Evolutionary conservation across 345 rosid genomes (phyloP).

Genomic region (Fremontodendron californicum): DNA sequence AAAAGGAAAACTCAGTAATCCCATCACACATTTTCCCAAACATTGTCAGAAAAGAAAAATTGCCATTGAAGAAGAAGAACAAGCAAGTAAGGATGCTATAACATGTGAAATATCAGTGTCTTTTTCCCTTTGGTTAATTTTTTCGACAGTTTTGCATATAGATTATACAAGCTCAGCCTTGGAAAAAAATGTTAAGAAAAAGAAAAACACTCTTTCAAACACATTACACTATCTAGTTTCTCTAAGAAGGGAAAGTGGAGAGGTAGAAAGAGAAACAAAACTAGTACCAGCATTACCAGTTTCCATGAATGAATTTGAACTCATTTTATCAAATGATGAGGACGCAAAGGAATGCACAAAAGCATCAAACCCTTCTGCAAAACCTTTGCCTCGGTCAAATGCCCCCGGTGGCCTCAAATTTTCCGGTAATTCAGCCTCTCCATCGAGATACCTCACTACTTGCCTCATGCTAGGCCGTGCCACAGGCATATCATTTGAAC

Average conservation of each 20-base stretch:
- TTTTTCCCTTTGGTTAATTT: neutral
- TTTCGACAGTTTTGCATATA: neutral
- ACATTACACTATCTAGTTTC: conserved; percentile 9
- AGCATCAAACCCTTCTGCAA: conserved; percentile 32
- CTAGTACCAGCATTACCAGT: conserved; percentile 19
- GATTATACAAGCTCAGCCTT: neutral
- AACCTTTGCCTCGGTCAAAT: conserved; percentile 3
- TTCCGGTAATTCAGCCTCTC: conserved; percentile 43
- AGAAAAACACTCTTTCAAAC: neutral
- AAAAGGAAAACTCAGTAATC: neutral
- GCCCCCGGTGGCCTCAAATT: conserved; percentile 15
- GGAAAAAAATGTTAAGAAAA: neutral
- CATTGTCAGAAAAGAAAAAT: neutral
- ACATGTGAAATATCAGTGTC: conserved; percentile 3
- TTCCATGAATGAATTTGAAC: conserved; percentile 17
- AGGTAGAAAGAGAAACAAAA: conserved; percentile 32
- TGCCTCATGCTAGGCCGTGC: conserved; percentile 76
- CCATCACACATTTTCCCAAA: neutral
- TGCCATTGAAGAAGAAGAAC: neutral
- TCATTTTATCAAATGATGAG: conserved; percentile 34
- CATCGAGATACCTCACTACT: conserved; percentile 58
- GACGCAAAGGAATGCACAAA: conserved; percentile 29
- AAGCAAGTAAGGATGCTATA: neutral
- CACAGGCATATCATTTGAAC: conserved; percentile 50
- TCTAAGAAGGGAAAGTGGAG: conserved; percentile 30